Percentiles rank a stretch among this genome's conserved stretches.
phyloP scores from a whole-genome alignment of 1,284 basidiomycete genomes.

The Ustilago xerochloae region DNA sequence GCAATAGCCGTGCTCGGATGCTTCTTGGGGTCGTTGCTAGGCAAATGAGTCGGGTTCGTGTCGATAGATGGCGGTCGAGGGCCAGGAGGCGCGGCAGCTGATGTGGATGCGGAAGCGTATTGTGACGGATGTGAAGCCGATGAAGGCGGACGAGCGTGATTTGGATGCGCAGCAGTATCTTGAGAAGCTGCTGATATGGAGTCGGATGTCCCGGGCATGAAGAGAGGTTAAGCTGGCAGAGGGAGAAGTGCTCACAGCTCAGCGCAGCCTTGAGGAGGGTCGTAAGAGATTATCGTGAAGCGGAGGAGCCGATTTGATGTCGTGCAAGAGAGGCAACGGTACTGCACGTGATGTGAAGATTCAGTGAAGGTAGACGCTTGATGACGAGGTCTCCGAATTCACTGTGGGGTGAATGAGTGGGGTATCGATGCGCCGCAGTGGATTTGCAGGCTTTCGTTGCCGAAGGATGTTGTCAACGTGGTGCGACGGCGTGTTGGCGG shows the following conservation, averaged over 20 bases:
- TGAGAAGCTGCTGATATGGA: conserved; percentile 18
- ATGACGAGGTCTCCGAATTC: not conserved
- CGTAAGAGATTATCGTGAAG: no score
- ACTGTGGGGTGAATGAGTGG: not conserved
- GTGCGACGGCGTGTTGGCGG: no score
- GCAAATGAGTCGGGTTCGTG: conserved; percentile 23
- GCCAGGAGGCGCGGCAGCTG: not conserved
- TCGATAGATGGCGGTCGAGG: conserved; percentile 20
- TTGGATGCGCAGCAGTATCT: conserved; percentile 17
- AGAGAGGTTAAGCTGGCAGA: conserved; percentile 4
- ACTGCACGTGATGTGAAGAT: not conserved
- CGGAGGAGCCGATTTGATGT: not conserved
- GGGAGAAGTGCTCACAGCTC: not conserved
- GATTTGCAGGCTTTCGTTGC: not conserved
- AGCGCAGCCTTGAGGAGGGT: not conserved
- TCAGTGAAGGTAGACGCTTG: not conserved
- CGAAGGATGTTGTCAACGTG: no score
- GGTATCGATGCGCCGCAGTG: not conserved
- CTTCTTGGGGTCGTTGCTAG: conserved; percentile 35
- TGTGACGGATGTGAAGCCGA: conserved; percentile 9
- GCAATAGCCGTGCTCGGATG: conserved; percentile 32
- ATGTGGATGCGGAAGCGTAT: not conserved
- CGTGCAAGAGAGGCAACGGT: no score
- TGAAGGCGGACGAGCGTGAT: not conserved
- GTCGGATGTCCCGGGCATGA: conserved; percentile 34